Conservation (phyloP, 768 basidiomycete genomes). For the Pleurotus cornucopiae region DNA sequence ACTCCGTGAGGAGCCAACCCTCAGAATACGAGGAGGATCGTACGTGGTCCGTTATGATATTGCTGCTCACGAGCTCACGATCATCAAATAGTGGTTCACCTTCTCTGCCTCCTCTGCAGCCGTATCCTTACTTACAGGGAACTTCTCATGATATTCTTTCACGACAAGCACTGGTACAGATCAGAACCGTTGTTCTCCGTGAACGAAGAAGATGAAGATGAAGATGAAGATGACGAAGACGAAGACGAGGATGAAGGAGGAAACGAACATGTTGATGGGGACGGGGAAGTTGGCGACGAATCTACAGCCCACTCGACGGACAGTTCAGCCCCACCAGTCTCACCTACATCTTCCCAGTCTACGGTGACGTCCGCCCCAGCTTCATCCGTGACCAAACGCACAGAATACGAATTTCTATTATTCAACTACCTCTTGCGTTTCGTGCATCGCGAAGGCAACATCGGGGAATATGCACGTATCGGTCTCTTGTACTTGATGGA, state of each 20-base stretch:
- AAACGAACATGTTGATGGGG: constrained; percentile 45
- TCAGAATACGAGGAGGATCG: constrained; percentile 88
- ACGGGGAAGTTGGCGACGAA: constrained; percentile 45
- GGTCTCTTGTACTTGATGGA: constrained; percentile 94
- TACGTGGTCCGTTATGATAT: constrained; percentile 33
- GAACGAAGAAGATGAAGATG: constrained; percentile 72
- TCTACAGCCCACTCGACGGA: constrained; percentile 28
- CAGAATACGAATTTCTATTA: constrained; percentile 92
- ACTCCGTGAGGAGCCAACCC: constrained; percentile 60
- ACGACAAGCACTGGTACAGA: constrained; percentile 86
- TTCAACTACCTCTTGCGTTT: constrained; percentile 96
- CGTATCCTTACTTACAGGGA: constrained; percentile 87
- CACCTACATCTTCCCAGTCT: constrained; percentile 58
- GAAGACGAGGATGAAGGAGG: constrained; percentile 58
- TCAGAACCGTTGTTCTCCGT: constrained; percentile 72
- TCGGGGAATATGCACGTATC: constrained; percentile 90
- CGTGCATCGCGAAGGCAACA: constrained; percentile 89
- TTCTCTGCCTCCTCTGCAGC: constrained; percentile 89
- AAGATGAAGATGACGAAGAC: constrained; percentile 48
- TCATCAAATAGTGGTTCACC: constrained; percentile 68
- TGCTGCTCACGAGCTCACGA: neutral
- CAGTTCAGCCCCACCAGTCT: constrained; percentile 28
- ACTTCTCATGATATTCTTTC: constrained; percentile 95
- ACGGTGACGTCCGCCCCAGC: constrained; percentile 49
- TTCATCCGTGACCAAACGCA: constrained; percentile 48